These are phyloP conservation scores for Beauveria varroae DNA, from an alignment of 2,329 filamentous ascomycete genomes.

Conservation along the genomic window DNA sequence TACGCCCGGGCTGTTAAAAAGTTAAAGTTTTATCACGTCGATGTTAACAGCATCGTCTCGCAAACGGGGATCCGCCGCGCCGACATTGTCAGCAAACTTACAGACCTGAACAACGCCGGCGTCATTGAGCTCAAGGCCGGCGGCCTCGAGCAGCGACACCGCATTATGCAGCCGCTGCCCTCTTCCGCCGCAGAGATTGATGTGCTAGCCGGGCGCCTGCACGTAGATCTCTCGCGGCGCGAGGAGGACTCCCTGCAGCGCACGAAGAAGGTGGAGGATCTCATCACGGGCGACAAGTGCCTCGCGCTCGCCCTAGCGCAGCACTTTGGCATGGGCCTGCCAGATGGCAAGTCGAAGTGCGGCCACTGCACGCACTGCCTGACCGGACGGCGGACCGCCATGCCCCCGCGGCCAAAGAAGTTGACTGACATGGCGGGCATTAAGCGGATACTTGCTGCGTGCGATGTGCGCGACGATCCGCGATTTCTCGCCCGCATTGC, in stretches of 20 bases:
- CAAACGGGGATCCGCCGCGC: constrained; percentile 28
- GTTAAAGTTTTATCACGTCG: constrained; percentile 36
- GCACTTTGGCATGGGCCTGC: constrained; percentile 50
- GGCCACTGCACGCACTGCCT: constrained; percentile 43
- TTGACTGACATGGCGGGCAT: constrained; percentile 34
- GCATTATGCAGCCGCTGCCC: constrained; percentile 41
- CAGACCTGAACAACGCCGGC: constrained; percentile 42
- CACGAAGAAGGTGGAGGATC: constrained; percentile 40
- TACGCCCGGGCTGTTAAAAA: constrained; percentile 31
- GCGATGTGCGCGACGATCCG: constrained; percentile 46
- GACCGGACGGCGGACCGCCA: constrained; percentile 26
- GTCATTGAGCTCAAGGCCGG: constrained; percentile 42
- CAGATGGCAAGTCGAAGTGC: constrained; percentile 35
- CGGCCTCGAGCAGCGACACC: constrained; percentile 47
- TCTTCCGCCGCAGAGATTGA: constrained; percentile 32
- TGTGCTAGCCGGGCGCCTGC: constrained; percentile 37
- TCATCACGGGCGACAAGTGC: constrained; percentile 45
- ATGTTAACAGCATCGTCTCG: constrained; percentile 35
- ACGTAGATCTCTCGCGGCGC: constrained; percentile 40
- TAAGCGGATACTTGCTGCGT: constrained; percentile 33
- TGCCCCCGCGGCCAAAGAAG: constrained; percentile 31
- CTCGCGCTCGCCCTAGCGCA: constrained; percentile 44
- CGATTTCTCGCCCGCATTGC: constrained; percentile 51
- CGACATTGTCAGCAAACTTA: constrained; percentile 47
- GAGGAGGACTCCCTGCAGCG: constrained; percentile 46